Conservation (phyloP, 139 green algal genomes). For the Chlamydomonas asymmetrica region DNA sequence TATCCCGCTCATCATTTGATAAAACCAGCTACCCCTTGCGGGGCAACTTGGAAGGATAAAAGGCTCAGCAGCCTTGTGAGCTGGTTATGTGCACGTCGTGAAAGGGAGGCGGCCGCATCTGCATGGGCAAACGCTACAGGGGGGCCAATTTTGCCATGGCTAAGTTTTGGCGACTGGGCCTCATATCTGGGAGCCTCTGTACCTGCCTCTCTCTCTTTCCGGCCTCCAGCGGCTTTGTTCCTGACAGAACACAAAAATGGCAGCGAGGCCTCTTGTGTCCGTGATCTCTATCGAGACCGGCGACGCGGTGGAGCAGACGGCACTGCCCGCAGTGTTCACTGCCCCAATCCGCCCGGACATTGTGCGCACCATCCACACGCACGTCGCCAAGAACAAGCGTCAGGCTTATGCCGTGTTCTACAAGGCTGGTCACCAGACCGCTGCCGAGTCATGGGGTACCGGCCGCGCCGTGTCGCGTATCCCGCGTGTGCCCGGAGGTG, state of each 20-base stretch:
- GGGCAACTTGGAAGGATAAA: too few species aligned
- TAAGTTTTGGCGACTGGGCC: too few species aligned
- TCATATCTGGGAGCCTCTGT: neutral
- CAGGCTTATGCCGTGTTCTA: constrained; percentile 95
- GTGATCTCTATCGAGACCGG: constrained; percentile 78
- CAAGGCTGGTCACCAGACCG: constrained; percentile 95
- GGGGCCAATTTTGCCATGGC: too few species aligned
- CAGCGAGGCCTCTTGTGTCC: constrained; percentile 83
- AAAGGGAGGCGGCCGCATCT: neutral
- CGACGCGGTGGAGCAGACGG: constrained; percentile 65
- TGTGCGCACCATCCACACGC: constrained; percentile 89
- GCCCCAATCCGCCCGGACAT: constrained; percentile 92
- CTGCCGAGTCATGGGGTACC: constrained; percentile 98
- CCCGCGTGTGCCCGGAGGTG: constrained; percentile 92
- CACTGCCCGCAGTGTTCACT: constrained; percentile 89
- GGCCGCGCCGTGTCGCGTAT: constrained; percentile 99
- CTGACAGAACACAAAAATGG: constrained; percentile 43
- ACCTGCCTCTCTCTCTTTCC: neutral
- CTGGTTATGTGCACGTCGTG: neutral
- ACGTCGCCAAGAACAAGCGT: constrained; percentile 95
- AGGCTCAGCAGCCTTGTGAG: too few species aligned
- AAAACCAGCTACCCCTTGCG: too few species aligned
- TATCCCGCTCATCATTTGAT: too few species aligned
- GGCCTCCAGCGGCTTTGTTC: neutral
- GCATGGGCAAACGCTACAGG: neutral